A percentile compares a stretch with the other conserved stretches of the same genome.
phyloP scores from a whole-genome alignment of 441 rosid species.

The Corymbia calophylla region DNA sequence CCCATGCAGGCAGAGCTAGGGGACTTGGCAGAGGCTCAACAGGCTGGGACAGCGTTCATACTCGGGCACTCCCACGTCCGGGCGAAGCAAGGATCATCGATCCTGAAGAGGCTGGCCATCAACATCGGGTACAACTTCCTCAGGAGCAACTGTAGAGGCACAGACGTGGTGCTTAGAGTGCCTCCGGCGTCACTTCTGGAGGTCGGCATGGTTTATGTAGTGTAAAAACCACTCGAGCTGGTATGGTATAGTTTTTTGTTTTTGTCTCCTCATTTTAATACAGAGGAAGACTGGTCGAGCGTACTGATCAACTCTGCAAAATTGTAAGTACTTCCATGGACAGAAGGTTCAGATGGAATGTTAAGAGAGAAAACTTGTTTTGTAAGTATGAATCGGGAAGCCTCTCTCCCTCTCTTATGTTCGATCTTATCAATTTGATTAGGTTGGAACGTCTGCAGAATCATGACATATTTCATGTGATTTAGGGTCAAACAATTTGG shows the following conservation, averaged over 20 bases:
- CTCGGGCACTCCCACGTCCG: conserved; percentile 86
- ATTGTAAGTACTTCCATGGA: not conserved
- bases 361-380: not conserved
- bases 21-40: conserved; percentile 60
- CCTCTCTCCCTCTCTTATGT: not conserved
- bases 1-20: conserved; percentile 43
- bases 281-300: not conserved
- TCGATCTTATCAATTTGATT: not conserved
- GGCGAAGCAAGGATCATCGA: conserved; percentile 91
- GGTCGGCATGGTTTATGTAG: conserved; percentile 97
- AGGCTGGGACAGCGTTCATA: conserved; percentile 90
- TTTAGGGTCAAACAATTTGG: not conserved
- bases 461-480: not conserved
- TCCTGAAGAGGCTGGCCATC: conserved; percentile 69
- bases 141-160: conserved; percentile 83
- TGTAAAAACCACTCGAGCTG: conserved; percentile 17
- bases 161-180: conserved; percentile 93
- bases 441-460: not conserved
- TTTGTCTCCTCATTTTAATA: not conserved
- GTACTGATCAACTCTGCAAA: not conserved
- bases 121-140: conserved; percentile 86
- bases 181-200: conserved; percentile 89
- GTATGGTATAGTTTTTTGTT: too few relatives aligned
- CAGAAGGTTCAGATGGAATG: not conserved
- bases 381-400: not conserved